Evolutionary conservation across 1,284 basidiomycete species (phyloP).

Genomic region (Fistulinella cinereoalba): DNA sequence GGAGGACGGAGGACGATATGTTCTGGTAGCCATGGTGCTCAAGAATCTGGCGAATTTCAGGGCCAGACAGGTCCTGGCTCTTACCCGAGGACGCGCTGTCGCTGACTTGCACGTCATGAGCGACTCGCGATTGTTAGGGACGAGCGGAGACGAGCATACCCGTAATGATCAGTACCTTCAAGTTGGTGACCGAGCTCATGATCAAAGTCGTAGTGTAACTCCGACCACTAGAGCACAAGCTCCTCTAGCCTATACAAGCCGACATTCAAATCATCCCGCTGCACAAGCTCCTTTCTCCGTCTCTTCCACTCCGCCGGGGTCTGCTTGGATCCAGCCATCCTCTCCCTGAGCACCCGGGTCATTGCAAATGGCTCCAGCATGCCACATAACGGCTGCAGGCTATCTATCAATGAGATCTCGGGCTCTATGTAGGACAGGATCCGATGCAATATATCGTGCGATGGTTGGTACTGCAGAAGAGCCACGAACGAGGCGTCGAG

Average conservation of each 20-base stretch:
- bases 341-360: conserved; percentile 47
- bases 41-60: conserved; percentile 54
- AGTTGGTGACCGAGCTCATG: conserved; percentile 24
- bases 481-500: conserved; percentile 67
- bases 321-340: conserved; percentile 35
- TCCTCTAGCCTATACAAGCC: conserved; percentile 72
- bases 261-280: conserved; percentile 51
- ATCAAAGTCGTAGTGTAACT: neutral
- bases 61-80: conserved; percentile 62
- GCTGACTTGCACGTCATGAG: conserved; percentile 49
- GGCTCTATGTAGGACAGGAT: conserved; percentile 52
- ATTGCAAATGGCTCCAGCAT: conserved; percentile 59
- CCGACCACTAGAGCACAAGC: conserved; percentile 45
- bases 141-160: conserved; percentile 11
- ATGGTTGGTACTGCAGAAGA: conserved; percentile 57
- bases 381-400: conserved; percentile 53
- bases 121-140: neutral
- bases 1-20: conserved; percentile 43
- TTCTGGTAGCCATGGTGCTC: conserved; percentile 41
- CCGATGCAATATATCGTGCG: conserved; percentile 48
- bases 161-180: conserved; percentile 27
- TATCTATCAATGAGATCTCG: conserved; percentile 48
- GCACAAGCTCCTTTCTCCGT: conserved; percentile 50
- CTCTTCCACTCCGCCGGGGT: conserved; percentile 53
- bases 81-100: conserved; percentile 59